These are phyloP conservation scores for Talaromyces amestolkiae DNA, from an alignment of 2,329 filamentous ascomycete genomes.

Conservation along the genomic window DNA sequence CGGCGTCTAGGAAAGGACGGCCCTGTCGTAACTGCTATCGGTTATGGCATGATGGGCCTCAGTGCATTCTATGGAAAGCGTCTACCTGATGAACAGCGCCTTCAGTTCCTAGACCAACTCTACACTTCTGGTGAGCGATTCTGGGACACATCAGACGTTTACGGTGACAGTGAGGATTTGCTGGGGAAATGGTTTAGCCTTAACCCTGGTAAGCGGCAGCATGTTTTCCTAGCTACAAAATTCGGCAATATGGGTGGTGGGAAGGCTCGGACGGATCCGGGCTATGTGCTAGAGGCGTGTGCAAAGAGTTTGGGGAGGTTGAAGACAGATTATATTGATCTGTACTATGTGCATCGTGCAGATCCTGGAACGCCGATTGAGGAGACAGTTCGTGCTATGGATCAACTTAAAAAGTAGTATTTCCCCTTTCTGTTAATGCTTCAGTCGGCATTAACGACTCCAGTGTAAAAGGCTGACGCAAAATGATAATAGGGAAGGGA, in stretches of 20 bases:
- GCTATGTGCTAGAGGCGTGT: conserved; percentile 29
- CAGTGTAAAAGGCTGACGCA: not conserved
- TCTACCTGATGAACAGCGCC: conserved; percentile 41
- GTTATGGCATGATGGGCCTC: conserved; percentile 11
- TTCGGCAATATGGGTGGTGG: conserved; percentile 3
- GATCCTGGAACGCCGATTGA: conserved; percentile 40
- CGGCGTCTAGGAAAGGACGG: conserved; percentile 7
- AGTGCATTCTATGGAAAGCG: conserved; percentile 29
- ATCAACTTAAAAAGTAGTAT: conserved; percentile 36
- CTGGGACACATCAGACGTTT: conserved; percentile 41
- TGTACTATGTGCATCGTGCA: conserved; percentile 49
- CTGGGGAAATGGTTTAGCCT: not conserved
- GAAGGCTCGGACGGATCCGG: not conserved
- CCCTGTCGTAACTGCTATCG: conserved; percentile 7
- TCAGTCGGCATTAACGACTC: not conserved
- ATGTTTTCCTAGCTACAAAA: not conserved
- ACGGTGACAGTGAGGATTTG: conserved; percentile 1
- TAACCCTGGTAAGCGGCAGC: not conserved
- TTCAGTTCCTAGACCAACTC: conserved; percentile 47
- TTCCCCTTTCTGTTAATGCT: not conserved
- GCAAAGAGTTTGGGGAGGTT: conserved; percentile 43
- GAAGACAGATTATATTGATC: conserved; percentile 45
- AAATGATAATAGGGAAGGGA: not conserved
- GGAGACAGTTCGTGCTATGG: conserved; percentile 45
- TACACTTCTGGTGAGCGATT: conserved; percentile 43